phyloP scores from a whole-genome alignment of 176 grass and related monocot species.

The Eragrostis curvula region DNA sequence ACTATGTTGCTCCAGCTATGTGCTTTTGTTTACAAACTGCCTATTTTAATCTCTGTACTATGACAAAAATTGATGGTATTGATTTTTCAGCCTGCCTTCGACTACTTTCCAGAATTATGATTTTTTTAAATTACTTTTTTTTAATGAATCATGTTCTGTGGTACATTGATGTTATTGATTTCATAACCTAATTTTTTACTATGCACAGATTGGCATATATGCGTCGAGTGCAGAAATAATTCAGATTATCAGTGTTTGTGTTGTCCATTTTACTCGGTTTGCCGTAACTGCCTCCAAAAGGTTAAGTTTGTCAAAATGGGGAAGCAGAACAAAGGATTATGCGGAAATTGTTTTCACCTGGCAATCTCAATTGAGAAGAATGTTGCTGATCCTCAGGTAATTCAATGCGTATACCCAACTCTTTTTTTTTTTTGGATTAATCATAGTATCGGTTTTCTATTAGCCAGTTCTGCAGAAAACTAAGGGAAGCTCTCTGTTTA shows the following conservation, averaged over 20 bases:
- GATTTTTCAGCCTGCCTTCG: constrained; percentile 17
- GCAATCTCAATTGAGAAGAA: constrained; percentile 54
- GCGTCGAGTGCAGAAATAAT: constrained; percentile 57
- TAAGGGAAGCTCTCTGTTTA: not conserved
- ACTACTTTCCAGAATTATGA: not conserved
- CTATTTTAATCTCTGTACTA: constrained; percentile 15
- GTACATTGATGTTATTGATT: constrained; percentile 24
- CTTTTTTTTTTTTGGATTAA: constrained; percentile 32
- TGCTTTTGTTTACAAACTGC: not conserved
- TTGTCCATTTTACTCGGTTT: constrained; percentile 71
- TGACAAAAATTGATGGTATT: constrained; percentile 33
- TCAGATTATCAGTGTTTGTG: constrained; percentile 69
- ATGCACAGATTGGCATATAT: constrained; percentile 76
- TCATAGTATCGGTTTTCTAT: constrained; percentile 16
- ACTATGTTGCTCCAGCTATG: not conserved
- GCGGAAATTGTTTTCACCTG: constrained; percentile 59
- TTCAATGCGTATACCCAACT: constrained; percentile 11
- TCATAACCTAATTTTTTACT: constrained; percentile 26
- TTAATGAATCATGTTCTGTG: constrained; percentile 22
- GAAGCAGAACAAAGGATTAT: constrained; percentile 72
- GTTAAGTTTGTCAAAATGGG: constrained; percentile 63
- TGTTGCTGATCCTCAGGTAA: constrained; percentile 48
- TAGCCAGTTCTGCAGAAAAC: not conserved
- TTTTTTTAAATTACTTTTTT: constrained; percentile 6
- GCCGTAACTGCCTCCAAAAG: constrained; percentile 60